A percentile compares a stretch with the other conserved stretches of the same genome.
Conservation (phyloP, 2,329 filamentous ascomycete genomes). For the Cladophialophora carrionii region DNA sequence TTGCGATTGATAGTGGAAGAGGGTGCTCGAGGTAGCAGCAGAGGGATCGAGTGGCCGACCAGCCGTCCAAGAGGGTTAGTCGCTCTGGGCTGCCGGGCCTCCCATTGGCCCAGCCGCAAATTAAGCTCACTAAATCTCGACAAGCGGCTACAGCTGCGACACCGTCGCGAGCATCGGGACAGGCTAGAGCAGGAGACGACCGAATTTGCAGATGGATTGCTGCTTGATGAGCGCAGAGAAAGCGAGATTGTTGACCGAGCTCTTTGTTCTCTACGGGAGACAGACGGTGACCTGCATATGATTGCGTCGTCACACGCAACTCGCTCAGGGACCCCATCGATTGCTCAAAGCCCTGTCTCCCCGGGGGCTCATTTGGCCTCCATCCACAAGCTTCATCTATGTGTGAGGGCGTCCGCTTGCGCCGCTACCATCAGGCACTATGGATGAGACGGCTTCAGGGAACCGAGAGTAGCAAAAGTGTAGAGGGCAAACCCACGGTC, state of each 20-base stretch:
- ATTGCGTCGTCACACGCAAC: neutral
- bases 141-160: slow-evolving; percentile 16
- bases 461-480: neutral
- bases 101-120: slow-evolving; percentile 13
- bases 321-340: neutral
- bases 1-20: slow-evolving; percentile 11
- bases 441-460: neutral
- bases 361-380: neutral
- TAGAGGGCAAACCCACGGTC: neutral
- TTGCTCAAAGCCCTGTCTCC: neutral
- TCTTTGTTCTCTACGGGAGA: neutral
- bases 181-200: slow-evolving; percentile 9
- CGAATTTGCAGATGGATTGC: slow-evolving; percentile 6
- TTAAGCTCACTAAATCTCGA: slow-evolving; percentile 15
- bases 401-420: neutral
- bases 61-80: slow-evolving; percentile 17
- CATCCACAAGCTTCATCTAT: no score
- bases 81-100: neutral
- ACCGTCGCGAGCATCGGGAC: slow-evolving; percentile 12
- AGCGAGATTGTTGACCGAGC: slow-evolving; percentile 14
- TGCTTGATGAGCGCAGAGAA: slow-evolving; percentile 3
- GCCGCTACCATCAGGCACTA: neutral
- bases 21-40: slow-evolving; percentile 8
- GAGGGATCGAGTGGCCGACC: slow-evolving; percentile 14
- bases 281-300: neutral